Base-by-base conservation (phyloP, 106 monocot species). In the Allium cepa region DNA sequence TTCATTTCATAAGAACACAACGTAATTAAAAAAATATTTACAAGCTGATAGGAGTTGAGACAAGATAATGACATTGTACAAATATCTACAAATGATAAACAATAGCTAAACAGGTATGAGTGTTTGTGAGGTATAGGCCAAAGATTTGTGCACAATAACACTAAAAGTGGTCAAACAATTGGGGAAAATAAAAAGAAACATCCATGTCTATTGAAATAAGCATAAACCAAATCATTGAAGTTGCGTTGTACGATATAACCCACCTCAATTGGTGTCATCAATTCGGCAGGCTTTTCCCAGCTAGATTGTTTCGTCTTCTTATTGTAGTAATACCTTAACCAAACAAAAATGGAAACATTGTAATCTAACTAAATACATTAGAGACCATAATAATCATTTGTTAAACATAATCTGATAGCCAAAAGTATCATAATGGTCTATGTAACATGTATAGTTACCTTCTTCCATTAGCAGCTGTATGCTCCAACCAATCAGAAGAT, bases 191-290 rank as follows among this genome's bases (percentile, higher is more conserved):
- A 36, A 36, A 36, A 1, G 5, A 36, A 3, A 36, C 36, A 36
- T 36, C 36, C 36, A 36, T 36, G 36, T 36, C 36, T 36, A 36
- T 36, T 36, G 36, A 36, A 36, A 36, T 36, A 3, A 36, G 36
- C 36, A 36, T 36, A 36, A 36, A 36, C 5, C 3, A 36, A 36
- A 36, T 36, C 36, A 36, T 5, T 36, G 36, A 36, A 5, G 36
- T 36, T 36, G 36, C 36, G 36, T 36, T 36, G 3, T 36, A 55
- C 10, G 47, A 53, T 12, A 49, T 27, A 49, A 62, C 81, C 81
- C 76, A 93, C 93, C 93, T 93, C 93, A 70, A 80, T 79, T 17
- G 86, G 93, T 11, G 89, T 86, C 93, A 93, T 93, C 63, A 93
- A 55, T 62, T 93, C 93, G 57, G 78, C 53, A 17, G 93, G 93